These are phyloP conservation scores for Didymella sp. DNA, from an alignment of 2,329 filamentous ascomycete genomes.

Conservation along the genomic window DNA sequence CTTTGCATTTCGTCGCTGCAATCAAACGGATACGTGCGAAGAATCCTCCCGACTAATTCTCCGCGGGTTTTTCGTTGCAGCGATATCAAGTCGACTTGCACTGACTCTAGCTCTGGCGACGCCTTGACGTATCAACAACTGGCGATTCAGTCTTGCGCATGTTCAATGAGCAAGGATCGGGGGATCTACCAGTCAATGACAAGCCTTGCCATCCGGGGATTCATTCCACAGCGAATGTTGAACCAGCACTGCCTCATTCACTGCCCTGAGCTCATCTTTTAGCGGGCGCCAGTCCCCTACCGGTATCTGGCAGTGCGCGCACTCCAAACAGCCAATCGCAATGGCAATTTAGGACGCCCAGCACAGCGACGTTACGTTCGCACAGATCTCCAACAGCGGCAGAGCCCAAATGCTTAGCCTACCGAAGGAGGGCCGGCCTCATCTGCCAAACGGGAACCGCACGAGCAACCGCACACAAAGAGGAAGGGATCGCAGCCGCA, in stretches of 20 bases:
- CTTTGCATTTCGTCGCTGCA: slow-evolving; percentile 1
- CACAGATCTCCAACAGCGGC: slow-evolving; percentile 13
- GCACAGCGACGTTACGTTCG: slow-evolving; percentile 5
- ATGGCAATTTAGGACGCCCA: not conserved
- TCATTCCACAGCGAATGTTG: slow-evolving; percentile 7
- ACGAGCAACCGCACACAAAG: slow-evolving; percentile 5
- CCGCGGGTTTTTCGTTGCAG: slow-evolving; percentile 9
- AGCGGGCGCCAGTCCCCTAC: not conserved
- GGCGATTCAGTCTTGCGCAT: slow-evolving; percentile 20
- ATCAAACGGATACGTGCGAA: slow-evolving; percentile 16
- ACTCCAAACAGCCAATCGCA: not conserved
- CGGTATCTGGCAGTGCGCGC: not conserved
- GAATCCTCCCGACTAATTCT: slow-evolving; percentile 16
- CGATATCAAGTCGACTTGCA: slow-evolving; percentile 10
- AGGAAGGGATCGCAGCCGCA: slow-evolving; percentile 9
- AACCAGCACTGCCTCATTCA: slow-evolving; percentile 16
- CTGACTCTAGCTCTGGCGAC: slow-evolving; percentile 10
- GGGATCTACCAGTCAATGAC: slow-evolving; percentile 16
- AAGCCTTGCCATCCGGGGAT: slow-evolving; percentile 6
- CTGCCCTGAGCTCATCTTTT: slow-evolving; percentile 2
- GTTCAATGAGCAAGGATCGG: slow-evolving; percentile 14
- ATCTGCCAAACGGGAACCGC: slow-evolving; percentile 12
- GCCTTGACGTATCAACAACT: slow-evolving; percentile 5
- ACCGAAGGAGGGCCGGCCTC: slow-evolving; percentile 17
- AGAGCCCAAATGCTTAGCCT: slow-evolving; percentile 17